Conservation (phyloP, 2,329 filamentous ascomycete species). For the Botrytis paeoniae region DNA sequence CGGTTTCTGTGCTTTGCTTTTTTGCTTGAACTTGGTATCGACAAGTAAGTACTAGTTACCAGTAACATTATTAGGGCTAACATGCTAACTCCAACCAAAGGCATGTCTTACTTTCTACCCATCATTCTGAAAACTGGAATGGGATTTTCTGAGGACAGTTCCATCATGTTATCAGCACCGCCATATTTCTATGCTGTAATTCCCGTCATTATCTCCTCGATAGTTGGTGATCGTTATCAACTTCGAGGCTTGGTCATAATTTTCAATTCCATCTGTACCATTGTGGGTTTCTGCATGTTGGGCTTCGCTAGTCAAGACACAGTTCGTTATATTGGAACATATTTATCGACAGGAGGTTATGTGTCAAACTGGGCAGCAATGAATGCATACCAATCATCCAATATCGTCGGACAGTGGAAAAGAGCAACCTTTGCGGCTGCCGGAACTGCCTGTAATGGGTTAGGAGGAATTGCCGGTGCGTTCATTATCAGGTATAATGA, state of each 20-base stretch:
- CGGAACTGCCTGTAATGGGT: conserved; percentile 72
- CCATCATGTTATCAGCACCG: conserved; percentile 55
- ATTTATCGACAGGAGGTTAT: conserved; percentile 62
- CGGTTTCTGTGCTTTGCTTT: conserved; percentile 60
- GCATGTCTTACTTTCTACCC: conserved; percentile 76
- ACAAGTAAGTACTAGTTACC: conserved; percentile 44
- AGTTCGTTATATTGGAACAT: conserved; percentile 37
- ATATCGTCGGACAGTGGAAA: conserved; percentile 87
- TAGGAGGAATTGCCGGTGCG: conserved; percentile 75
- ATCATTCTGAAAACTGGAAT: conserved; percentile 64
- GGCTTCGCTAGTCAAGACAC: conserved; percentile 33
- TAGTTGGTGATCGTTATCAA: conserved; percentile 58
- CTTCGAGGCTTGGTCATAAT: conserved; percentile 35
- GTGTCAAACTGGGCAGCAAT: conserved; percentile 76
- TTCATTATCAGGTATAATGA: conserved; percentile 62
- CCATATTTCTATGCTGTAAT: conserved; percentile 50
- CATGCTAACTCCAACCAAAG: conserved; percentile 31
- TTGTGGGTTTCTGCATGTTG: conserved; percentile 36
- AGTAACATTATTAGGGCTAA: not conserved
- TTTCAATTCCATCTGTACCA: conserved; percentile 35
- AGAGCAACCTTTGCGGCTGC: conserved; percentile 75
- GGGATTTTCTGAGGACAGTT: conserved; percentile 50
- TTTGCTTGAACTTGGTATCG: conserved; percentile 67
- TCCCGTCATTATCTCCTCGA: conserved; percentile 47
- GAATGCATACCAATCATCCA: conserved; percentile 83